Evolutionary conservation across 2,329 filamentous ascomycete species (phyloP), one percentile per base, ranked within the genome.

Genomic region (Microdochium bolleyi): DNA sequence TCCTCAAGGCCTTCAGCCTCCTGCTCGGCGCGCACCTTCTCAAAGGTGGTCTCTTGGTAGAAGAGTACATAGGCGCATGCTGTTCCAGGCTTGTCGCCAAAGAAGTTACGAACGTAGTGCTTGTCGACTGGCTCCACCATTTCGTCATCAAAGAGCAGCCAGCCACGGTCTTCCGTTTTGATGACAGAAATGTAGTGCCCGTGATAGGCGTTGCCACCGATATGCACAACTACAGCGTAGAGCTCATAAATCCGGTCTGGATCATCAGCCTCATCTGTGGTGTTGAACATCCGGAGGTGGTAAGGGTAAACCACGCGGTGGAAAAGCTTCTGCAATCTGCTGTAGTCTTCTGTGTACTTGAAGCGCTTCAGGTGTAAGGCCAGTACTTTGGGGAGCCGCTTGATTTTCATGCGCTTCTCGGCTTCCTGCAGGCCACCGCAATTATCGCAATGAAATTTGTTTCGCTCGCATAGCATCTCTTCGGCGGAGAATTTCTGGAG

Each of bases 361-460:
- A 99, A 99, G 53, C 94, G 84, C 72, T 99, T 99, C 57, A 99
- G 73, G 66, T 99, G 94, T 54, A 99, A 74, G 3, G 94, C 92
- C 57, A 99, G 72, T 55, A 99, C 90, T 64, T 89, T 91, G 3
- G 94, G 94, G 64, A 97, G 73, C 51, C 89, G 83, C 74, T 99
- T 97, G 61, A 99, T 92, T 76, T 97, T 99, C 94, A 99, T 99
- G 58, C 94, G 83, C 75, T 97, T 99, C 70, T 99, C 94, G 0
- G 94, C 94, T 71, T 99, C 94, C 70, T 99, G 94, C 52, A 99
- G 74, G 2, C 94, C 94, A 51, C 94, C 94, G 61, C 94, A 99
- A 62, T 92, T 92, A 67, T 99, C 94, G 71, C 94, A 99, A 66
- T 99, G 92, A 60, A 99, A 99, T 67, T 99, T 99, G 75, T 99